Evolutionary conservation across 352 stramenopile genomes (phyloP), one percentile per base, ranked within the genome.

Genomic region (Phytophthora cajani): DNA sequence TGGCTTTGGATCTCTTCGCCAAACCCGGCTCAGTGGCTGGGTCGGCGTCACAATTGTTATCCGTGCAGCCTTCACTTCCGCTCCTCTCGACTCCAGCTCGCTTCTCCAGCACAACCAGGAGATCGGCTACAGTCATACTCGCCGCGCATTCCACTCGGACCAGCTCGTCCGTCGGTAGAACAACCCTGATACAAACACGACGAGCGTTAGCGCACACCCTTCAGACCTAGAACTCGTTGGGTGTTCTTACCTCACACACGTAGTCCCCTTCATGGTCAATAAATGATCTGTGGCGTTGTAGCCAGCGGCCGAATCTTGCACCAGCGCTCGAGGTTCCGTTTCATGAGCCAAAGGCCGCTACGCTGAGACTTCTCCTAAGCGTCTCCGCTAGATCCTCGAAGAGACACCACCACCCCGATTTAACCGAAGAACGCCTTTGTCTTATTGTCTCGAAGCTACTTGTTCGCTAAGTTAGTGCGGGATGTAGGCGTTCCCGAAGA

Each of bases 401-500:
- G 14, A 76, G 69, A 58, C 68, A 68, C 56, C 27, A 33, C 62
- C 60, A 64, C 17, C 30, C 46, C 33, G 27, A 53, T 47, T 55
- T 52, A 60, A 64, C 64, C 33, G 52, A 54, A 17, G 50, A 56
- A 16, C 33, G 54, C 9, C 19, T 62, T 30, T 12, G 14, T 47
- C 23, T 46, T 54, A 53, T 61, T 52, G 40, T 19, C 25, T 52
- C 11, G 30, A 36, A 17, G 49, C 4, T 33, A 46, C 30, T 52
- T 64, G 19, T 40, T 60, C 8, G 33, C 54, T 64, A 30, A 6
- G 2, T 30, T 30, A 78, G 51, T 63, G 67, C 17, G 84, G 85
- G 21, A 92, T 83, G 57, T 95, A 95, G 59, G 76, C 83, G 61
- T 74, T 87, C 25, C 88, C 88, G 42, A 88, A 94, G 16, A 89